Percentiles rank a stretch among this genome's conserved stretches.
phyloP scores from a whole-genome alignment of 2,329 filamentous ascomycete genomes.

The Fusarium verticillioides region DNA sequence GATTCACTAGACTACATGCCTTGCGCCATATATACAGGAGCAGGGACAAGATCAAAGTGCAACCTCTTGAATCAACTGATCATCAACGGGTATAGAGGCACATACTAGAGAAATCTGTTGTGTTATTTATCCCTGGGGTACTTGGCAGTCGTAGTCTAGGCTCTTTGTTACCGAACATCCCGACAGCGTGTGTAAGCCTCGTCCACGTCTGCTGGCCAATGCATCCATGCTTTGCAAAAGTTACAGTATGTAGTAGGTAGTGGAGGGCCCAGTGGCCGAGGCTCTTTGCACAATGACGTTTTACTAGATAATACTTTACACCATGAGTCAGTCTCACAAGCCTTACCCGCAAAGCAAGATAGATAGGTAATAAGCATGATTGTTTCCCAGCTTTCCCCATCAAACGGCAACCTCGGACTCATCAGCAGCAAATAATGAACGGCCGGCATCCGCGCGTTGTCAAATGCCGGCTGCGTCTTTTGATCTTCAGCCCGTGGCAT shows the following conservation, averaged over 20 bases:
- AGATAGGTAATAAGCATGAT: slow-evolving; percentile 15
- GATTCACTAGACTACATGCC: not conserved
- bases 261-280: not conserved
- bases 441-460: slow-evolving; percentile 15
- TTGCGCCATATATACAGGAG: not conserved
- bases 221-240: not conserved
- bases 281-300: slow-evolving; percentile 24
- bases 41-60: not conserved
- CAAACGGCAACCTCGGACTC: slow-evolving; percentile 38
- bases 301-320: not conserved
- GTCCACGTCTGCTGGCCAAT: not conserved
- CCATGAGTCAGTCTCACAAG: not conserved
- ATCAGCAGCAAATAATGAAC: slow-evolving; percentile 1
- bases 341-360: not conserved
- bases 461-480: slow-evolving; percentile 22
- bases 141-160: not conserved
- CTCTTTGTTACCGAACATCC: slow-evolving; percentile 16
- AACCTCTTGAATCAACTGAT: not conserved
- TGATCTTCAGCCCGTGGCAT: slow-evolving; percentile 36
- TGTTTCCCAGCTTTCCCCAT: not conserved
- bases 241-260: not conserved
- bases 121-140: not conserved
- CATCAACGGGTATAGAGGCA: not conserved
- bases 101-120: not conserved
- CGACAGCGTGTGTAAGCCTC: slow-evolving; percentile 24